Conservation (phyloP, 2,329 filamentous ascomycete genomes). For the Fusarium sp. region DNA sequence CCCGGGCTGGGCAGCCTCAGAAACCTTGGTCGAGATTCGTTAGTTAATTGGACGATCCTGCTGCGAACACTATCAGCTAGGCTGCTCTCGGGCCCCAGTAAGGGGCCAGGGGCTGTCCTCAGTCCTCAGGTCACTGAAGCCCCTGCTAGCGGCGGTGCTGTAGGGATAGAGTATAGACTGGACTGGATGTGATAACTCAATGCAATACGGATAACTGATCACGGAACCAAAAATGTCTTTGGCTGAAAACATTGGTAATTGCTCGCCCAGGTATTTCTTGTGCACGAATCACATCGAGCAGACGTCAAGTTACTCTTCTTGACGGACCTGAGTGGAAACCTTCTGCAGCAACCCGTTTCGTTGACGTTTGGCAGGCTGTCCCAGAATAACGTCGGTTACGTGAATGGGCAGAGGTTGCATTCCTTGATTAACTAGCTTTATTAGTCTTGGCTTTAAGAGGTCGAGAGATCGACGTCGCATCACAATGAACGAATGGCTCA, state of each 20-base stretch:
- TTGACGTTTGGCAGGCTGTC: conserved; percentile 33
- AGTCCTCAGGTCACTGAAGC: conserved; percentile 29
- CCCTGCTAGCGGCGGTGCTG: conserved; percentile 35
- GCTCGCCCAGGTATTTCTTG: not conserved
- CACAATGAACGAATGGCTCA: conserved; percentile 31
- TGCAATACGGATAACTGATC: conserved; percentile 14
- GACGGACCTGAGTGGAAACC: conserved; percentile 18
- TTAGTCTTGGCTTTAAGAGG: conserved; percentile 24
- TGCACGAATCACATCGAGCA: conserved; percentile 17
- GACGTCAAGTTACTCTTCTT: conserved; percentile 26
- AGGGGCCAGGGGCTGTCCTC: conserved; percentile 37
- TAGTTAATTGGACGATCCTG: conserved; percentile 31
- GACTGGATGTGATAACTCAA: conserved; percentile 11
- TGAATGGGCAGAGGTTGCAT: conserved; percentile 32
- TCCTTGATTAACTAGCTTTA: conserved; percentile 19
- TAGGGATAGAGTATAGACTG: conserved; percentile 3
- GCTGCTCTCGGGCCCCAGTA: conserved; percentile 29
- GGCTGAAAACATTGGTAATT: conserved; percentile 21
- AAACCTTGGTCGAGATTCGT: conserved; percentile 29
- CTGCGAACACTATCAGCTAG: conserved; percentile 15
- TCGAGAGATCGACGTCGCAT: conserved; percentile 27
- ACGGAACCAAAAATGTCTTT: conserved; percentile 12
- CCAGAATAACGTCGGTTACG: conserved; percentile 20
- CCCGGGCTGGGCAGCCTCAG: conserved; percentile 17
- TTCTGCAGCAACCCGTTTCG: conserved; percentile 34